A percentile compares a stretch with the other conserved stretches of the same genome.
phyloP scores from a whole-genome alignment of 106 monocot genomes.

The Dioscorea dumetorum region DNA sequence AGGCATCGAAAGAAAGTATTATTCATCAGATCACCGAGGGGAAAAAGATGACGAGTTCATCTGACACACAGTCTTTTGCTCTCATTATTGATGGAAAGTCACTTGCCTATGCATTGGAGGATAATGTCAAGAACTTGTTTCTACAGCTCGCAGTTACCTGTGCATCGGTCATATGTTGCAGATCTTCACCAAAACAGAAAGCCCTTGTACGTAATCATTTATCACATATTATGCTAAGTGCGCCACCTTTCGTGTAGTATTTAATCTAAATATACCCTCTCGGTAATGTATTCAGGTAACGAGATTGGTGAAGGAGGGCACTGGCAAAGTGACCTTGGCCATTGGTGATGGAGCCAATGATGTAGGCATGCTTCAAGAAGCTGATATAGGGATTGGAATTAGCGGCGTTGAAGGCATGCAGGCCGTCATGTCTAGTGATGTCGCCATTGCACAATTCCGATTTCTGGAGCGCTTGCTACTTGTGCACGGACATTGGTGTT shows the following conservation, averaged over 20 bases:
- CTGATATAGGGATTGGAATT: slow-evolving; percentile 93
- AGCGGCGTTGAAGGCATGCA: slow-evolving; percentile 98
- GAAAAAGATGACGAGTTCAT: slow-evolving; percentile 21
- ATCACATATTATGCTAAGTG: background rate
- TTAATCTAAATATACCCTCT: background rate
- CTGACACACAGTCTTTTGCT: slow-evolving; percentile 49
- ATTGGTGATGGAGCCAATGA: slow-evolving; percentile 98
- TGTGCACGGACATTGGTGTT: slow-evolving; percentile 95
- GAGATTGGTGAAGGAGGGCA: slow-evolving; percentile 77
- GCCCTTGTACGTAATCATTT: slow-evolving; percentile 48
- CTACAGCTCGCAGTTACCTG: slow-evolving; percentile 60
- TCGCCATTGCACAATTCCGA: slow-evolving; percentile 74
- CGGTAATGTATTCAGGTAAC: slow-evolving; percentile 50
- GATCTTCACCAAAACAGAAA: slow-evolving; percentile 93
- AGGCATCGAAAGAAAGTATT: slow-evolving; percentile 74
- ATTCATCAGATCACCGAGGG: slow-evolving; percentile 60
- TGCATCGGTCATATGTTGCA: slow-evolving; percentile 96
- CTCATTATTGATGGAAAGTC: slow-evolving; percentile 92
- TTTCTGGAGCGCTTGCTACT: slow-evolving; percentile 77
- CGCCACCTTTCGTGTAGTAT: background rate
- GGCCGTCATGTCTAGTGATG: slow-evolving; percentile 80
- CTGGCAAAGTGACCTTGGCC: slow-evolving; percentile 60
- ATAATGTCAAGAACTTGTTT: slow-evolving; percentile 53
- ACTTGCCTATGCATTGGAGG: slow-evolving; percentile 71
- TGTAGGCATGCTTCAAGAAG: slow-evolving; percentile 99